Evolutionary conservation across 192 early-diverging fungal species (phyloP).

Genomic region (Backusella tuberculispora): DNA sequence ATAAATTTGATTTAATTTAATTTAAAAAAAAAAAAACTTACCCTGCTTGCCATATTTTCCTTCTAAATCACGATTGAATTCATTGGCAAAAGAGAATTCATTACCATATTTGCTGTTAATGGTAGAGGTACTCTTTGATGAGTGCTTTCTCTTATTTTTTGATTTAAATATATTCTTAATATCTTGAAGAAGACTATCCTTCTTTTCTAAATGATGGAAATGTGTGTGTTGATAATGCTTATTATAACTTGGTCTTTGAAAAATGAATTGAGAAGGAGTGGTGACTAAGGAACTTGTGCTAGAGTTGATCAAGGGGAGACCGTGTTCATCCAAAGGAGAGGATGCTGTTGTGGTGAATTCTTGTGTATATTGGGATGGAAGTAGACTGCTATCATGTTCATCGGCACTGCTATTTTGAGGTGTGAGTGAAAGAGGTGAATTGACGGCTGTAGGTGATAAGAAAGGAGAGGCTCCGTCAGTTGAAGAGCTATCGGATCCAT

Average conservation of each 20-base stretch:
- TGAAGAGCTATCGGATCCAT: conserved; percentile 8
- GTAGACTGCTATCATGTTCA: neutral
- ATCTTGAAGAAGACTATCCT: conserved; percentile 50
- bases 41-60: conserved; percentile 44
- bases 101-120: conserved; percentile 15
- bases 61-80: conserved; percentile 44
- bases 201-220: conserved; percentile 44
- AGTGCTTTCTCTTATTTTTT: conserved; percentile 23
- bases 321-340: conserved; percentile 5
- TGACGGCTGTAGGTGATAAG: conserved; percentile 18
- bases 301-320: conserved; percentile 12
- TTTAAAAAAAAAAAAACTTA: conserved; percentile 15
- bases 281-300: neutral
- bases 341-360: neutral
- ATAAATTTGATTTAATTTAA: neutral
- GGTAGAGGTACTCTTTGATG: neutral
- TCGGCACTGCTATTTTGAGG: conserved; percentile 29
- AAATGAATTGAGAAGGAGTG: conserved; percentile 47
- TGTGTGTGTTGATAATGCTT: conserved; percentile 44
- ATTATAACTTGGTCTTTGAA: conserved; percentile 45
- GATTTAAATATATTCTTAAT: conserved; percentile 55
- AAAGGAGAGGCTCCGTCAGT: conserved; percentile 7
- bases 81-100: conserved; percentile 39
- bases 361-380: neutral
- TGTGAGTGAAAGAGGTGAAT: conserved; percentile 40